Evolutionary conservation across 345 rosid genomes (phyloP), one percentile per base, ranked within the genome.

Genomic region (Heritiera littoralis): DNA sequence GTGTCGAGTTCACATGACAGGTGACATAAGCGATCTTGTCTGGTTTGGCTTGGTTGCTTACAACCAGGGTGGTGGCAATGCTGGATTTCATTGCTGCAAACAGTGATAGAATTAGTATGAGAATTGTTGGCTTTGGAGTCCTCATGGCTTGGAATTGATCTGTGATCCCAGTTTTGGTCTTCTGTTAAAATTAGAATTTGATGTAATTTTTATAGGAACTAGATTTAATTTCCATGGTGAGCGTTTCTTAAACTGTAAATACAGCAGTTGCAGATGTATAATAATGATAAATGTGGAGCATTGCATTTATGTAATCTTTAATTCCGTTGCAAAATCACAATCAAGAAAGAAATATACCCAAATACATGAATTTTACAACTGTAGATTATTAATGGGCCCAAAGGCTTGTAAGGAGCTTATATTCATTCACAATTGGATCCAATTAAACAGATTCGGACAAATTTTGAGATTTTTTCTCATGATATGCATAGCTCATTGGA

Each of bases 401-500:
- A 43, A 43, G 45, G 45, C 43, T 40, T 5, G 5, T 40, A 40
- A 55, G 10, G 0, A 17, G 3, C 23, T 55, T 9, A 55, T 55
- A 17, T 18, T 55, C 60, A 55, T 18, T 10, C 63, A 20, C 63
- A 46, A 20, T 20, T 1, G 3, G 63, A 58, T 20, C 63, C 35
- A 23, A 59, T 20, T 13, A 23, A 4, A 7, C 65, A 65, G 45
- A 13, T 35, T 83, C 81, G 77, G 84, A 74, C 32, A 85, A 45
- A 43, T 13, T 60, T 56, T 88, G 89, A 3, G 88, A 74, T 51
- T 85, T 74, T 48, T 79, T 79, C 80, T 88, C 89, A 56, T 88
- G 91, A 17, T 35, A 35, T 35, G 38, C 38, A 35, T 35, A 58
- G 6, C 61, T 56, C 61, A 56, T 79, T 67, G 66, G 78, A 84